Evolutionary conservation across 495 filamentous ascomycete genomes (phyloP), one percentile per base, ranked within the genome.

Genomic region (Aspergillus bridgeri): DNA sequence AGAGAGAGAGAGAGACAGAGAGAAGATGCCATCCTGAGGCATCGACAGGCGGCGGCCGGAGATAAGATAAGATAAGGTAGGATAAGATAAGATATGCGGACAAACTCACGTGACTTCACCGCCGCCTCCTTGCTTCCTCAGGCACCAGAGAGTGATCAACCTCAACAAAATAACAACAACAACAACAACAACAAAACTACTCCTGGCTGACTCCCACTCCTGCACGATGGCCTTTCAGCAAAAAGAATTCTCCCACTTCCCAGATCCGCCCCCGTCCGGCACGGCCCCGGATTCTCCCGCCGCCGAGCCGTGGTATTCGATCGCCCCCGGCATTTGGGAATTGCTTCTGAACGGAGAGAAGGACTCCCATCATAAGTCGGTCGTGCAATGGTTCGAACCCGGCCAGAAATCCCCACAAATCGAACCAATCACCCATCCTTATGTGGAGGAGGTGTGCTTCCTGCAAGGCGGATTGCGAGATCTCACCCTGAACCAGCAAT

Each of bases 401-500:
- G 33, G 11, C 13, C 33, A 38, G 33, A 38, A 15, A 13, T 60
- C 60, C 0, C 18, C 42, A 0, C 54, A 61, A 18, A 50, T 22
- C 17, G 43, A 57, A 7, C 59, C 55, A 6, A 69, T 69, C 13
- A 63, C 62, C 24, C 65, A 69, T 29, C 50, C 66, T 13, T 69
- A 60, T 52, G 56, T 59, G 19, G 67, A 69, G 53, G 67, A 69
- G 29, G 67, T 69, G 20, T 69, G 65, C 43, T 62, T 63, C 23
- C 20, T 69, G n/a, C 54, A 62, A 18, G 67, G 67, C 5, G 58
- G 61, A 18, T 47, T 69, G 29, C 53, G 65, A 44, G 67, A 69
- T 54, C 53, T 69, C 7, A 50, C 55, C n/a, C 58, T 67, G 4
- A 23, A 42, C 9, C 25, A 63, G 27, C 13, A 61, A 6, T 69